Conservation (phyloP, 2,329 filamentous ascomycete genomes). For the Colletotrichum siamense region DNA sequence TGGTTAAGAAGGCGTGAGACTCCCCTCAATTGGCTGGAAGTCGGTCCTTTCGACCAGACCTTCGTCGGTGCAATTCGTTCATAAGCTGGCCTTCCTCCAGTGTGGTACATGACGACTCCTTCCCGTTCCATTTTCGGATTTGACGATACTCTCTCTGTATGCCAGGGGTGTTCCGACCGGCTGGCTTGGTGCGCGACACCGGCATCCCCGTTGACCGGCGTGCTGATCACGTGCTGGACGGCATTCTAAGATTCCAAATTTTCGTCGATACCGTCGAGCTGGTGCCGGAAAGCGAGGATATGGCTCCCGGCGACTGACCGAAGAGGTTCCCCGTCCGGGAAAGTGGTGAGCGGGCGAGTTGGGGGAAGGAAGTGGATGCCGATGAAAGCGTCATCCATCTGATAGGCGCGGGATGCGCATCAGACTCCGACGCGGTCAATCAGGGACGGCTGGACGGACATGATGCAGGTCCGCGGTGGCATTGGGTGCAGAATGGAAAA, state of each 20-base stretch:
- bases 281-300: neutral
- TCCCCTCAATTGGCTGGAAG: neutral
- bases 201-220: neutral
- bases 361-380: neutral
- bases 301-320: neutral
- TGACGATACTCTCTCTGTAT: neutral
- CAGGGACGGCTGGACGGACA: constrained; percentile 1
- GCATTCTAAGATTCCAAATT: neutral
- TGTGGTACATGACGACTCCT: neutral
- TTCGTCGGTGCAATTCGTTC: neutral
- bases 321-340: neutral
- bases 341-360: neutral
- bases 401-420: neutral
- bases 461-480: constrained; percentile 13
- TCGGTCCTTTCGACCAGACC: neutral
- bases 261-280: neutral
- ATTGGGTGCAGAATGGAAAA: neutral
- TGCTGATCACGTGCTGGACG: neutral
- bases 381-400: neutral
- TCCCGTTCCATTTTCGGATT: neutral
- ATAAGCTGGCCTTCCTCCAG: neutral
- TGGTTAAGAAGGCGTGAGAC: neutral
- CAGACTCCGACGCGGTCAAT: constrained; percentile 1
- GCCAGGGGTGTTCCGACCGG: too few relatives aligned
- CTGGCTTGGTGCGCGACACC: neutral